These are phyloP conservation scores for Linanthus parryae DNA, from an alignment of 148 eudicot genomes.

Conservation along the genomic window DNA sequence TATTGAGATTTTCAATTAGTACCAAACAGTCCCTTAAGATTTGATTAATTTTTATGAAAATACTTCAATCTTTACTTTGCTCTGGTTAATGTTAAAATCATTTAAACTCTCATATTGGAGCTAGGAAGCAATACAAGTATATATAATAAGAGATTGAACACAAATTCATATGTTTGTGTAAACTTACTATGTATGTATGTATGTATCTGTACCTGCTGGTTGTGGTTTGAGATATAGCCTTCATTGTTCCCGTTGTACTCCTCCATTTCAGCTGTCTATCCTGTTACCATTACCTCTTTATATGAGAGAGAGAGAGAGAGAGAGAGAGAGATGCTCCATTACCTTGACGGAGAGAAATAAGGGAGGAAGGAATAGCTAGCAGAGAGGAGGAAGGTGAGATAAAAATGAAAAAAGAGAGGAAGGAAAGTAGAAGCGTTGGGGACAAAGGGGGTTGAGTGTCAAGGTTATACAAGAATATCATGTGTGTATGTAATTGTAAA, in stretches of 20 bases:
- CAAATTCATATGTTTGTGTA: no score
- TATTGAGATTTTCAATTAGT: no score
- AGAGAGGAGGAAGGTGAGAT: constrained; percentile 13
- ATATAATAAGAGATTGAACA: neutral
- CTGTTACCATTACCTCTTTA: no score
- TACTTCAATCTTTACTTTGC: no score
- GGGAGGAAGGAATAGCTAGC: constrained; percentile 31
- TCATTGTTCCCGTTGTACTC: constrained; percentile 30
- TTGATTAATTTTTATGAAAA: no score
- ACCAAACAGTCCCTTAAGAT: no score
- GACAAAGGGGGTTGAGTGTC: constrained; percentile 24
- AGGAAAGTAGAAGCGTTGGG: constrained; percentile 11
- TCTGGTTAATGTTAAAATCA: no score
- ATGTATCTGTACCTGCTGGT: constrained; percentile 28
- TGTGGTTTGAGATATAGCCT: constrained; percentile 23
- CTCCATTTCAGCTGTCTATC: constrained; percentile 30
- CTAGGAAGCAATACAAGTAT: no score
- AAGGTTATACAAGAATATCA: constrained; percentile 41
- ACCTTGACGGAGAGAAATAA: constrained; percentile 44
- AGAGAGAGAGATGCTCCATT: constrained; percentile 22
- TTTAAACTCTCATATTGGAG: no score
- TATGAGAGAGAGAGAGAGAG: constrained; percentile 12
- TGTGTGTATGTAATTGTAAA: neutral
- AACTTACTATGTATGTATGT: no score
- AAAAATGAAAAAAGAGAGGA: neutral